phyloP scores from a whole-genome alignment of 2,329 filamentous ascomycete genomes.

The Colletotrichum melonis region DNA sequence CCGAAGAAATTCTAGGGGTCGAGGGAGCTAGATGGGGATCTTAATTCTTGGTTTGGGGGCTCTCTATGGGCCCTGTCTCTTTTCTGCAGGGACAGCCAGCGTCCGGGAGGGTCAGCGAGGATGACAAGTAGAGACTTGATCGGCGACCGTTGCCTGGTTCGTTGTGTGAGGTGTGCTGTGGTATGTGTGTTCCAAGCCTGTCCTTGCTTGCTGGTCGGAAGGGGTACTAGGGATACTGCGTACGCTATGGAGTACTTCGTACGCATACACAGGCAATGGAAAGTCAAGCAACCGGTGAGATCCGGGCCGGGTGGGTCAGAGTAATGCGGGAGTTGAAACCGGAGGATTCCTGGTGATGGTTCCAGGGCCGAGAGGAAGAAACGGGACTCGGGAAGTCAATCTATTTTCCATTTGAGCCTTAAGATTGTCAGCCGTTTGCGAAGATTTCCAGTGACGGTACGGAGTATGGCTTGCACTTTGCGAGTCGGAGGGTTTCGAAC shows the following conservation, averaged over 20 bases:
- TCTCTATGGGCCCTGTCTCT: not conserved
- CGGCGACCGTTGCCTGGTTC: not conserved
- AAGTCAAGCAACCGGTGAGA: not conserved
- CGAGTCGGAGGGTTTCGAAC: not conserved
- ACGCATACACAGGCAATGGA: too few relatives aligned
- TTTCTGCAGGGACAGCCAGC: slow-evolving; percentile 7
- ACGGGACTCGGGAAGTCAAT: not conserved
- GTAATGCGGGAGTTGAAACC: not conserved
- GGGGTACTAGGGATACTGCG: not conserved
- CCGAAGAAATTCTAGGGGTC: slow-evolving; percentile 8
- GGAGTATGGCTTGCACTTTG: not conserved
- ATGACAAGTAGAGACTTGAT: not conserved
- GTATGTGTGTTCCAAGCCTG: not conserved
- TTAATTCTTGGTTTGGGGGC: slow-evolving; percentile 2
- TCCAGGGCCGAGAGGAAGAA: not conserved
- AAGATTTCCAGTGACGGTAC: not conserved
- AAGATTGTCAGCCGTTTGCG: not conserved
- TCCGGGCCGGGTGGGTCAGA: not conserved
- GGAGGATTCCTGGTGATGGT: not conserved
- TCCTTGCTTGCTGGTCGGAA: not conserved
- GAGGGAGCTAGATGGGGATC: slow-evolving; percentile 4
- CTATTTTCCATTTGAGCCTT: not conserved
- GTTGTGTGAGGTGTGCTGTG: not conserved
- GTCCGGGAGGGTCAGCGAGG: not conserved
- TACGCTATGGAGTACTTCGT: too few relatives aligned